phyloP scores from a whole-genome alignment of 306 rosid species.

The Quercus cerris region DNA sequence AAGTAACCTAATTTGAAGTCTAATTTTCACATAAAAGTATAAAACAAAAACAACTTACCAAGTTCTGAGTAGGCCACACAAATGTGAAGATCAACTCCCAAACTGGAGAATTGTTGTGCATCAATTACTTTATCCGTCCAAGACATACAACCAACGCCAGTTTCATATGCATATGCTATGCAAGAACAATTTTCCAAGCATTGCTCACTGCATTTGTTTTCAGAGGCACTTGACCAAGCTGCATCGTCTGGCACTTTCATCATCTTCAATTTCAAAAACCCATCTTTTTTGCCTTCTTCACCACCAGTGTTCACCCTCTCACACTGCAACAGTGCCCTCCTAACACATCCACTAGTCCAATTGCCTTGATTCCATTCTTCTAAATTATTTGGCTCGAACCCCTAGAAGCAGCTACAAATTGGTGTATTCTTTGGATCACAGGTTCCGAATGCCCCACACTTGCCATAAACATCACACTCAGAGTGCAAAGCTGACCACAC shows the following conservation, averaged over 20 bases:
- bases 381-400: constrained; percentile 33
- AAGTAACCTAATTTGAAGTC: neutral
- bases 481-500: neutral
- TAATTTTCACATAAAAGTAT: neutral
- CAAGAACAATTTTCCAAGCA: constrained; percentile 41
- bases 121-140: constrained; percentile 28
- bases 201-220: constrained; percentile 8
- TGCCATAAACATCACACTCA: constrained; percentile 34
- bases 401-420: constrained; percentile 38
- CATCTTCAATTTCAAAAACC: constrained; percentile 16
- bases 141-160: constrained; percentile 41
- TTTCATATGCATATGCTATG: constrained; percentile 29
- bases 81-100: constrained; percentile 34
- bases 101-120: neutral
- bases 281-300: constrained; percentile 9
- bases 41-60: constrained; percentile 7
- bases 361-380: constrained; percentile 6
- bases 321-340: constrained; percentile 19
- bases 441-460: constrained; percentile 23
- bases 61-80: constrained; percentile 34
- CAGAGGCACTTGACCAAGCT: constrained; percentile 11
- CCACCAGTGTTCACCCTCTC: neutral
- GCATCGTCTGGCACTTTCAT: constrained; percentile 32
- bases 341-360: constrained; percentile 28
- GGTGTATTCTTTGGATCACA: neutral